phyloP scores from a whole-genome alignment of 1,284 basidiomycete genomes.

The Erythrobasidium hasegawianum region DNA sequence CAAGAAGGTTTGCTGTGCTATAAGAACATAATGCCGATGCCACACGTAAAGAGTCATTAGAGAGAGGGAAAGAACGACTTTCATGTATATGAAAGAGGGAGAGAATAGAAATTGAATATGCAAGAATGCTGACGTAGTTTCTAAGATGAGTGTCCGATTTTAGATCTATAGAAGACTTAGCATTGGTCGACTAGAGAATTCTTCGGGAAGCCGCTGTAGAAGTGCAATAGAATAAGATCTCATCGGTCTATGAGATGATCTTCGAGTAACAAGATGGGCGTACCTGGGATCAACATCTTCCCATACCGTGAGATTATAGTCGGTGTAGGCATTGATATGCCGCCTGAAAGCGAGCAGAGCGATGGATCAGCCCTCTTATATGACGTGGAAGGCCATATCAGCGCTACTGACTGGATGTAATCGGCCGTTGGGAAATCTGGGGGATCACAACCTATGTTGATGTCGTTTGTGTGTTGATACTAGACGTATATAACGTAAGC shows the following conservation, averaged over 20 bases:
- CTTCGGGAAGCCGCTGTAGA: conserved; percentile 26
- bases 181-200: conserved; percentile 17
- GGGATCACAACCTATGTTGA: conserved; percentile 81
- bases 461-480: conserved; percentile 49
- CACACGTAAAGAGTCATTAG: no score
- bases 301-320: conserved; percentile 30
- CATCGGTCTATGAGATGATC: no score
- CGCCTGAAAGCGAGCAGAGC: background rate
- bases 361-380: no score
- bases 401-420: conserved; percentile 59
- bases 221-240: background rate
- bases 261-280: background rate
- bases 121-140: no score
- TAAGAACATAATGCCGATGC: no score
- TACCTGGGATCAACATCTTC: conserved; percentile 20
- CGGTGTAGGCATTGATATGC: conserved; percentile 22
- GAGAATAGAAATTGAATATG: no score
- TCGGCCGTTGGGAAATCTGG: conserved; percentile 66
- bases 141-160: no score
- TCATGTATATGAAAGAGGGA: no score
- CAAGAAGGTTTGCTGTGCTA: no score
- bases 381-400: no score
- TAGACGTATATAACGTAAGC: background rate
- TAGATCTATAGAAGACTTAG: background rate
- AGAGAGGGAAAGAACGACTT: no score